phyloP scores from a whole-genome alignment of 106 monocot genomes.

The Dioscorea alata region DNA sequence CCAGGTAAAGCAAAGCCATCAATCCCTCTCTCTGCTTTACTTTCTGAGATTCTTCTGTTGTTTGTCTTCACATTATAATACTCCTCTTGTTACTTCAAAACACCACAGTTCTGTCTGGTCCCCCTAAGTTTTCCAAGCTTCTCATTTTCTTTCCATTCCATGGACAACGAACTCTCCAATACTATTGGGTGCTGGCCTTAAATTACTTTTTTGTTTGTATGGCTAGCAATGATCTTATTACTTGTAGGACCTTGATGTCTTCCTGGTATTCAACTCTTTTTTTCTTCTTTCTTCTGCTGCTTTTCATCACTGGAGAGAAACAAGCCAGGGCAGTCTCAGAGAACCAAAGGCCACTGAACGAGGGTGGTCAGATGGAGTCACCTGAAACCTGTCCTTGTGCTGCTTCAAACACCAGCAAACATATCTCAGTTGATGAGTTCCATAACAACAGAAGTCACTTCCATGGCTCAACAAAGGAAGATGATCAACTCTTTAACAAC shows the following conservation, averaged over 20 bases:
- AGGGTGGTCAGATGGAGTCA: not conserved
- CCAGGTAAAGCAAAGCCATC: conserved; percentile 8
- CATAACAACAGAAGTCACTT: not conserved
- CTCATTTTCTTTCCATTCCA: not conserved
- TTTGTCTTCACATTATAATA: not conserved
- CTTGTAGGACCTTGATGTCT: not conserved
- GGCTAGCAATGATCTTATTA: not conserved
- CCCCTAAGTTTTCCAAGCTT: too few relatives aligned
- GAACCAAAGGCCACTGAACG: not conserved
- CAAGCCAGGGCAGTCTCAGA: too few relatives aligned
- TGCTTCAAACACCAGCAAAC: not conserved
- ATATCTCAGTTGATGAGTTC: not conserved
- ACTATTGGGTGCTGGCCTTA: not conserved
- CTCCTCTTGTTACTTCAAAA: too few relatives aligned
- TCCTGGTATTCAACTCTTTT: not conserved
- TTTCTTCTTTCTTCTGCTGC: not conserved
- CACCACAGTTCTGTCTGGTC: too few relatives aligned
- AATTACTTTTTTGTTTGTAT: not conserved
- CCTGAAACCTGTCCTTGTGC: not conserved
- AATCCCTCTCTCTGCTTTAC: not conserved
- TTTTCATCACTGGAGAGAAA: not conserved
- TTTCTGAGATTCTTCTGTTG: conserved; percentile 2
- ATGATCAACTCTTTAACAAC: conserved; percentile 3
- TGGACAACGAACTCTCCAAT: not conserved
- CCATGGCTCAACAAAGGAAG: not conserved